These are phyloP conservation scores for Podosphaera fusca DNA, from an alignment of 2,329 filamentous ascomycete species.

Conservation along the genomic window DNA sequence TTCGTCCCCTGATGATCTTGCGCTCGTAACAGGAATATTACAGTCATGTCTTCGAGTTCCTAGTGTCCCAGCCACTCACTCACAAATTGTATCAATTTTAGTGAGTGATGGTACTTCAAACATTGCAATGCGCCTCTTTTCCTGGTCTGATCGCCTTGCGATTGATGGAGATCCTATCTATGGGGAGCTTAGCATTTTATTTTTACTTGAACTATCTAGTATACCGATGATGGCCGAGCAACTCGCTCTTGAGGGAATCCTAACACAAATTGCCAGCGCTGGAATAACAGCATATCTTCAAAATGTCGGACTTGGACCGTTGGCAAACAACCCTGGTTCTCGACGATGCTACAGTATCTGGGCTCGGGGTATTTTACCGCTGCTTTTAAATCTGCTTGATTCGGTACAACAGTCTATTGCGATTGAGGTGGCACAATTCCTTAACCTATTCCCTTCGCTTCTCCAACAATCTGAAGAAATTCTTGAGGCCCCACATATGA, in stretches of 20 bases:
- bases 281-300: constrained; percentile 60
- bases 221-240: constrained; percentile 68
- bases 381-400: constrained; percentile 71
- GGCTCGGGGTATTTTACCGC: constrained; percentile 65
- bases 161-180: constrained; percentile 69
- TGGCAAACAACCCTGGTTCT: constrained; percentile 43
- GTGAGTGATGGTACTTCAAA: constrained; percentile 50
- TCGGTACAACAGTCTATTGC: constrained; percentile 63
- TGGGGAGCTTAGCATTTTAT: constrained; percentile 73
- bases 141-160: constrained; percentile 71
- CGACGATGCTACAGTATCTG: constrained; percentile 73
- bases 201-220: constrained; percentile 69
- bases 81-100: constrained; percentile 48
- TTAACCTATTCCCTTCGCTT: constrained; percentile 72
- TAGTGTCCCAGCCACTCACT: constrained; percentile 46
- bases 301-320: constrained; percentile 42
- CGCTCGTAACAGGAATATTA: constrained; percentile 66
- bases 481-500: constrained; percentile 36
- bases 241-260: constrained; percentile 65
- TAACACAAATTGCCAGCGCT: constrained; percentile 57
- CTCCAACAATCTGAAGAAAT: constrained; percentile 48
- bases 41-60: constrained; percentile 66
- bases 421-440: constrained; percentile 61
- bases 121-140: constrained; percentile 69
- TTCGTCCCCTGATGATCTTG: constrained; percentile 57